Evolutionary conservation across 345 rosid genomes (phyloP), one percentile per base, ranked within the genome.

Genomic region (Eucalyptus fibrosa): DNA sequence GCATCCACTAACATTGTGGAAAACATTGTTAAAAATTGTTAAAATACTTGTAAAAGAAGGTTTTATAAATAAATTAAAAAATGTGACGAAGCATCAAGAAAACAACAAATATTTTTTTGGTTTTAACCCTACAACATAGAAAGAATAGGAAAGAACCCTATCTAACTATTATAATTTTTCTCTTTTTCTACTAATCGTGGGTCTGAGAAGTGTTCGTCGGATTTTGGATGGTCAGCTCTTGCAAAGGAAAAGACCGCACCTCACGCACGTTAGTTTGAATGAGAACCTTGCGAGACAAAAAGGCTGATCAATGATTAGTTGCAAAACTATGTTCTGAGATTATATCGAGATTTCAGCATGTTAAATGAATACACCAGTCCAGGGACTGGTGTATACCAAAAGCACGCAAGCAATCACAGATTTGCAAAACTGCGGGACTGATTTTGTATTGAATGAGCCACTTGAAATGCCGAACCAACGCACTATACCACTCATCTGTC

Each of bases 331-430:
- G 60, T 56, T 56, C 60, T 23, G 60, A 21, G 3, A 56, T 83
- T 24, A 83, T 83, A 42, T 45, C 53, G 18, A 50, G 87, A 28
- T 44, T 23, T 42, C 67, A 60, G n/a, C n/a, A 26, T 28, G n/a
- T 51, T 60, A 28, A 26, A 59, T 26, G 30, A 40, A 17, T 44
- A 34, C 93, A 96, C 99, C 97, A 89, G 99, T 97, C 99, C 99
- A 95, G 23, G 99, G 99, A 88, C 94, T 94, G 83, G 98, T 96
- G 93, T 95, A 97, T 50, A 97, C 94, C 93, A 97, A 93, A 92
- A 96, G n/a, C 99, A 89, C 98, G 99, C 99, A 94, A 97, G 92
- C 92, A 91, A 86, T 95, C 96, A 91, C 98, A 97, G 98, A 97
- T 93, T 93, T 94, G 88, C 98, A 97, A 92, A 96, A 97, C 90